Evolutionary conservation across 768 basidiomycete genomes (phyloP).

Genomic region (Rhizopogon rudus): DNA sequence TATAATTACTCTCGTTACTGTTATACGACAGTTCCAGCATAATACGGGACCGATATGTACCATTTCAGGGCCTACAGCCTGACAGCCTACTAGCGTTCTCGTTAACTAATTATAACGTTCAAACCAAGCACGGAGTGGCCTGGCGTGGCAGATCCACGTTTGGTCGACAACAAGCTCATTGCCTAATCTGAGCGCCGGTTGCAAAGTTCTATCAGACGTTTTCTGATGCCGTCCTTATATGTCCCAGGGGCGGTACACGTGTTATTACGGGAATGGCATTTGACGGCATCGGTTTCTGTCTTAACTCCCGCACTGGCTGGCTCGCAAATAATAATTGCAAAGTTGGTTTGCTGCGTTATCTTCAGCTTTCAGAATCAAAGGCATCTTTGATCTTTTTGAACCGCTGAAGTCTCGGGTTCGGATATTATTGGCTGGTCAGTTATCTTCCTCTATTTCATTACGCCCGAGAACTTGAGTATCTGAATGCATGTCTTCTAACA

Average conservation of each 20-base stretch:
- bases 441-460: neutral
- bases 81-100: conserved; percentile 6
- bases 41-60: conserved; percentile 10
- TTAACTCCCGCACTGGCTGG: conserved; percentile 7
- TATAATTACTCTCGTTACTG: neutral
- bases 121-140: neutral
- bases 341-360: conserved; percentile 6
- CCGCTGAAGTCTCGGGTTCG: neutral
- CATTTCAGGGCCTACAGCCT: neutral
- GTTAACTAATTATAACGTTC: neutral
- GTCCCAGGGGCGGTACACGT: neutral
- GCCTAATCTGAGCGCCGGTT: conserved; percentile 9
- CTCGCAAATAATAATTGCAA: neutral
- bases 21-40: conserved; percentile 5
- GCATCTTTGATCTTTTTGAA: neutral
- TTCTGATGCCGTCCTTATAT: conserved; percentile 22
- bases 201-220: conserved; percentile 20
- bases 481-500: neutral
- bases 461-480: neutral
- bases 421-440: neutral
- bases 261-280: conserved; percentile 5
- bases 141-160: conserved; percentile 5
- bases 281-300: conserved; percentile 6
- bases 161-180: conserved; percentile 15
- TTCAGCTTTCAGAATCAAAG: neutral